phyloP scores from a whole-genome alignment of 1,139 yeast species.

The Yamadazyma songkhlaensis region DNA sequence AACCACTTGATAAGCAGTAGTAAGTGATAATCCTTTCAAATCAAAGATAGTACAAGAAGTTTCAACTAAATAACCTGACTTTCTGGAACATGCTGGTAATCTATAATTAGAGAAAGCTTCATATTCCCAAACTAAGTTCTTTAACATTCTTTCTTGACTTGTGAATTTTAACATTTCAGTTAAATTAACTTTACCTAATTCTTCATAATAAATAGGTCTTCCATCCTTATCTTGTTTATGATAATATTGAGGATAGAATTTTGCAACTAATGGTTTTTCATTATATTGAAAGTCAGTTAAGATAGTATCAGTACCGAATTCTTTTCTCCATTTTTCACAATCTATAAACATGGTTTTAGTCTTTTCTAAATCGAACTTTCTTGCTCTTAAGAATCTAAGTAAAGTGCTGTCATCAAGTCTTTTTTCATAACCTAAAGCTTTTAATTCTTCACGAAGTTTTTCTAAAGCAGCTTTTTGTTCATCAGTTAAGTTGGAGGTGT shows the following conservation, averaged over 20 bases:
- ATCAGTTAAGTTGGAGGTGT: constrained; percentile 74
- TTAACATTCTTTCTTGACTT: constrained; percentile 92
- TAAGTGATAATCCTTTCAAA: constrained; percentile 86
- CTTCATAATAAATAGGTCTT: constrained; percentile 92
- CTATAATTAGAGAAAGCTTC: constrained; percentile 83
- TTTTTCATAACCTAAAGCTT: constrained; percentile 62
- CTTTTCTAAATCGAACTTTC: constrained; percentile 82
- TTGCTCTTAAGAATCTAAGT: constrained; percentile 88
- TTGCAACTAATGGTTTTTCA: constrained; percentile 88
- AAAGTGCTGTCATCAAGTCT: constrained; percentile 86
- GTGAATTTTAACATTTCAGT: constrained; percentile 91
- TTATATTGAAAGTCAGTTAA: constrained; percentile 82
- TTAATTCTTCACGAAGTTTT: constrained; percentile 56
- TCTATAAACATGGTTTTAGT: constrained; percentile 79
- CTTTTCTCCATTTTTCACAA: constrained; percentile 91
- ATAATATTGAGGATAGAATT: constrained; percentile 92
- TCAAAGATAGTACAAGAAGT: constrained; percentile 96
- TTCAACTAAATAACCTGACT: constrained; percentile 74
- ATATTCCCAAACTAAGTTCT: constrained; percentile 96
- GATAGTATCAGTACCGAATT: constrained; percentile 83
- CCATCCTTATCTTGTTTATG: constrained; percentile 97
- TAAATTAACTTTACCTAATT: constrained; percentile 86
- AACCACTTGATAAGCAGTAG: constrained; percentile 81
- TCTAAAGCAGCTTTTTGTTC: constrained; percentile 62
- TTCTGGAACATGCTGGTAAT: constrained; percentile 93